Conservation (phyloP, 306 rosid genomes). For the Trifolium subterraneum region DNA sequence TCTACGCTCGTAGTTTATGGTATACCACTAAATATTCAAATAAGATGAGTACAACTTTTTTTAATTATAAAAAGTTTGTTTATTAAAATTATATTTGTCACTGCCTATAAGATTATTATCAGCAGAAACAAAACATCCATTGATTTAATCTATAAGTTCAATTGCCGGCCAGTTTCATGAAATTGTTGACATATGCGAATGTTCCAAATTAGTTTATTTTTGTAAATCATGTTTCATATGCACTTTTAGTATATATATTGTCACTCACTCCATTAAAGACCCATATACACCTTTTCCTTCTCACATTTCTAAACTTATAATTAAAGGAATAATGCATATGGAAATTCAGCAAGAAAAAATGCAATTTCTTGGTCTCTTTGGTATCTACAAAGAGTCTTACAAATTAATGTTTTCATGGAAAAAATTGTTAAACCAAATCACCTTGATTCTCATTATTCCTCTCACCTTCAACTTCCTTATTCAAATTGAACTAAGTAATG, state of each 20-base stretch:
- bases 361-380: constrained; percentile 50
- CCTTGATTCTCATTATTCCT: constrained; percentile 55
- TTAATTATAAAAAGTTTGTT: too few relatives aligned
- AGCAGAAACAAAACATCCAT: background rate
- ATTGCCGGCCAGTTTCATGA: background rate
- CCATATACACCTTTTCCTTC: background rate
- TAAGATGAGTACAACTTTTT: too few relatives aligned
- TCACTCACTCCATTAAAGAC: background rate
- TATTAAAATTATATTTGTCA: too few relatives aligned
- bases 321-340: constrained; percentile 35
- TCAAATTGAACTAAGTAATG: constrained; percentile 43
- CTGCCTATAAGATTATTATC: too few relatives aligned
- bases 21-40: too few relatives aligned
- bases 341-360: constrained; percentile 55
- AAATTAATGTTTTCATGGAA: constrained; percentile 47
- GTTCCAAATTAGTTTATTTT: background rate
- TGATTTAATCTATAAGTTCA: background rate
- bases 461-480: constrained; percentile 47
- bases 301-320: background rate
- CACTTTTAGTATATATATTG: background rate
- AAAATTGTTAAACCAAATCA: constrained; percentile 56
- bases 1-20: too few relatives aligned
- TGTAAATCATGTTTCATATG: background rate
- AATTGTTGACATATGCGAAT: background rate
- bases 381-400: constrained; percentile 54